A percentile compares a stretch with the other conserved stretches of the same genome.
Conservation (phyloP, 257 asterid genomes). For the Przewalskia tangutica region DNA sequence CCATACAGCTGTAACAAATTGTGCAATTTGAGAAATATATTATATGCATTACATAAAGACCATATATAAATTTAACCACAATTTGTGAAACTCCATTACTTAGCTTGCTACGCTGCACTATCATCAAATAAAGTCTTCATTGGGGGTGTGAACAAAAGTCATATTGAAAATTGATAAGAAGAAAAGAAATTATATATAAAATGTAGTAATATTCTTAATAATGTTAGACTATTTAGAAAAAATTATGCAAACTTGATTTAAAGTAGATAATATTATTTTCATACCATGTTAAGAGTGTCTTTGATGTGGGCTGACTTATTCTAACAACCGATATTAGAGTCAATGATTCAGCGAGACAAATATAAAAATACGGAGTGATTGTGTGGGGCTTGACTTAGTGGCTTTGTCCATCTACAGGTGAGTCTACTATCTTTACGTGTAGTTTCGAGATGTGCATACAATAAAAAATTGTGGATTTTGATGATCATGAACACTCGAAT, state of each 20-base stretch:
- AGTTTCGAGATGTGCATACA: not conserved
- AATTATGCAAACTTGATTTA: too few relatives aligned
- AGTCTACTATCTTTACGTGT: not conserved
- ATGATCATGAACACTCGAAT: not conserved
- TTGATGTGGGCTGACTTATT: not conserved
- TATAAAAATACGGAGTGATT: not conserved
- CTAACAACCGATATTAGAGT: not conserved
- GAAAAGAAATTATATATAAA: too few relatives aligned
- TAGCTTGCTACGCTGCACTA: too few relatives aligned
- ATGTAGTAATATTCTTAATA: too few relatives aligned
- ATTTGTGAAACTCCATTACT: too few relatives aligned
- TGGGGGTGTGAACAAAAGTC: too few relatives aligned
- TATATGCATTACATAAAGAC: not conserved
- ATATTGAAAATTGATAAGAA: too few relatives aligned
- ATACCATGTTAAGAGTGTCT: too few relatives aligned
- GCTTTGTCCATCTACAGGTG: not conserved
- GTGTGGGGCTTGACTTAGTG: not conserved
- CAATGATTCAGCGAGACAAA: too few relatives aligned
- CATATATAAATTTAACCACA: not conserved
- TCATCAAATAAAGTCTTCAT: too few relatives aligned
- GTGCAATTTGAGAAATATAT: not conserved
- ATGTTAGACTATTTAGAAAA: too few relatives aligned
- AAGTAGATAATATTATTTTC: too few relatives aligned
- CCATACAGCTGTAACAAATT: not conserved
- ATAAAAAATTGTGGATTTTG: not conserved